A percentile compares a stretch with the other conserved stretches of the same genome.
These are phyloP conservation scores for Eimeria zaria DNA, from an alignment of 169 alveolate genomes.

Conservation along the genomic window DNA sequence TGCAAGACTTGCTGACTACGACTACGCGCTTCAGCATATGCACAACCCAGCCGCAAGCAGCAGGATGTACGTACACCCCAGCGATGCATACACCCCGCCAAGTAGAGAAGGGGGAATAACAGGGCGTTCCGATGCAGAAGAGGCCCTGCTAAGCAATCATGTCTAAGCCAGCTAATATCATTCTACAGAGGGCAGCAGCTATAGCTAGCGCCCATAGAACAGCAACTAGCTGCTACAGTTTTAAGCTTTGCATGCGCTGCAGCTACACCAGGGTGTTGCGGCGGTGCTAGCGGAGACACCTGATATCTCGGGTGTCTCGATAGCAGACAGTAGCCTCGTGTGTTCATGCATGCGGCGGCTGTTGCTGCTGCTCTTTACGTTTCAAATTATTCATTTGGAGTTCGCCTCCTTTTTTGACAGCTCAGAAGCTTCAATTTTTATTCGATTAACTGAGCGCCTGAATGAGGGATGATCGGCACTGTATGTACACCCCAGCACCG, in stretches of 20 bases:
- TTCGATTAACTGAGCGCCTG: not conserved
- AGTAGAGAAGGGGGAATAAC: not conserved
- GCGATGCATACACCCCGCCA: not conserved
- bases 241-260: not conserved
- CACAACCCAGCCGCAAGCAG: slow-evolving; percentile 63
- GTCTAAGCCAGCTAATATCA: not conserved
- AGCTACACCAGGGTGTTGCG: not conserved
- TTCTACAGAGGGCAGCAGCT: slow-evolving; percentile 1
- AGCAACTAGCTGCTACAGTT: slow-evolving; percentile 3
- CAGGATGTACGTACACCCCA: not conserved
- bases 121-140: not conserved
- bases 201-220: not conserved
- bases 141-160: not conserved
- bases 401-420: not conserved
- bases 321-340: not conserved
- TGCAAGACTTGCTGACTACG: slow-evolving; percentile 74
- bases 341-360: not conserved
- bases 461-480: not conserved
- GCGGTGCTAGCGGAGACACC: not conserved
- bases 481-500: not conserved
- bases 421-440: too few species aligned
- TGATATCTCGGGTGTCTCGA: not conserved
- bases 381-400: not conserved
- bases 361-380: not conserved
- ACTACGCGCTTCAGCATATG: slow-evolving; percentile 69